Base-by-base conservation (phyloP, 1,139 yeast genomes). In the Saccharomyces hybrid region DNA sequence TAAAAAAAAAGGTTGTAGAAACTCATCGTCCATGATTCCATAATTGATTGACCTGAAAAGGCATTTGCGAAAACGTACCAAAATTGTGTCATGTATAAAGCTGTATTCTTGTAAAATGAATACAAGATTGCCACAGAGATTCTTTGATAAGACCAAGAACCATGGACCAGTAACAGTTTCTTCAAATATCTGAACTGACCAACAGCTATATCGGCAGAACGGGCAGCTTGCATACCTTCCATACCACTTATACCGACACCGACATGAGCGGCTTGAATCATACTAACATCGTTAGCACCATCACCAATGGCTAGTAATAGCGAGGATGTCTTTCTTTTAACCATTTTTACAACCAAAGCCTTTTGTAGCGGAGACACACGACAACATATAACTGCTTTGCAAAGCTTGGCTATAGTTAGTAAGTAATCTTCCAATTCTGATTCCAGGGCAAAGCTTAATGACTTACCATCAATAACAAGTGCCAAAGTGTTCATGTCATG, bases 221-320 rank as follows among this genome's bases (percentile, higher is more conserved):
- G 80, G 0, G 99, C 98, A 7, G 99, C 99, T 71, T 95, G 99
- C 90, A 91, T 91, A 63, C 99, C 99, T 74, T 95, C 99, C 88
- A 89, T 88, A 63, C 99, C 99, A 66, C 95, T 88, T 62, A 93
- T 93, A 68, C 99, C 99, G 49, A 93, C 95, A 58, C 99, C 99
- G 52, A 93, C 96, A 71, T 93, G 97, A 0, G 99, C 99, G 12
- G 98, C 97, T 72, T 93, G 99, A 63, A 93, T 93, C 99, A 93
- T 93, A 48, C 96, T 88, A 31, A 93, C 99, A 74, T 93, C 99
- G 68, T 93, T 93, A 3, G 99, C 97, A 63, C 99, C 99, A 73
- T 93, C 99, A 53, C 99, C 99, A 67, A 93, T 87, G 0, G 99
- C 98, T 58, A 95, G 76, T 27, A 95, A 74, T 64, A 93, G 75